phyloP scores from a whole-genome alignment of 768 basidiomycete species.

The Pseudohyphozyma bogoriensis region DNA sequence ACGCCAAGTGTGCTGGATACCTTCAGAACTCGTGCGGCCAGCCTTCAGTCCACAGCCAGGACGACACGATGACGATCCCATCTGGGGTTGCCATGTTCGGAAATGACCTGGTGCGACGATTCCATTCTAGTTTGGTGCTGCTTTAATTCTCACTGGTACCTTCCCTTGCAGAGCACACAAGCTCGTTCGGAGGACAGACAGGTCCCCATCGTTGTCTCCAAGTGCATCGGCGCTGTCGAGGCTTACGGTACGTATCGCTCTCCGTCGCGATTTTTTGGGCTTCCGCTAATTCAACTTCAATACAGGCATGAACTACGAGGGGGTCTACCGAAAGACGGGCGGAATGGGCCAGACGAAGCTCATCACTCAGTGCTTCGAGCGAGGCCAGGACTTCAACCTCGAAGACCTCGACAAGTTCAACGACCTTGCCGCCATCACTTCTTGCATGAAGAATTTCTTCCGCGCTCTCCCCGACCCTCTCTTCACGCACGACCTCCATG shows the following conservation, averaged over 20 bases:
- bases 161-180: slow-evolving; percentile 49
- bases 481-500: slow-evolving; percentile 80
- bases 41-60: not conserved
- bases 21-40: slow-evolving; percentile 21
- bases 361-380: slow-evolving; percentile 89
- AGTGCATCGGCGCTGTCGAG: slow-evolving; percentile 93
- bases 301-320: slow-evolving; percentile 84
- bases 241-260: slow-evolving; percentile 53
- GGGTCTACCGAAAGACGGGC: slow-evolving; percentile 95
- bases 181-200: slow-evolving; percentile 42
- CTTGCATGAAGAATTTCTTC: slow-evolving; percentile 89
- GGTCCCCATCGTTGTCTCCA: slow-evolving; percentile 82
- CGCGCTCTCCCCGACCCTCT: slow-evolving; percentile 82
- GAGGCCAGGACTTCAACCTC: slow-evolving; percentile 76
- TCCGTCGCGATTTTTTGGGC: not conserved
- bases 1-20: slow-evolving; percentile 58
- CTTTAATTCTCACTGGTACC: slow-evolving; percentile 20
- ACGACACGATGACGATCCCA: slow-evolving; percentile 8
- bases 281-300: slow-evolving; percentile 2
- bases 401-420: slow-evolving; percentile 81
- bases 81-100: slow-evolving; percentile 86
- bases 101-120: slow-evolving; percentile 55
- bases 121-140: not conserved
- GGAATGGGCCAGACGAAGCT: slow-evolving; percentile 82
- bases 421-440: slow-evolving; percentile 93